phyloP scores from a whole-genome alignment of 2,329 filamentous ascomycete species.

The Fusarium humuli region DNA sequence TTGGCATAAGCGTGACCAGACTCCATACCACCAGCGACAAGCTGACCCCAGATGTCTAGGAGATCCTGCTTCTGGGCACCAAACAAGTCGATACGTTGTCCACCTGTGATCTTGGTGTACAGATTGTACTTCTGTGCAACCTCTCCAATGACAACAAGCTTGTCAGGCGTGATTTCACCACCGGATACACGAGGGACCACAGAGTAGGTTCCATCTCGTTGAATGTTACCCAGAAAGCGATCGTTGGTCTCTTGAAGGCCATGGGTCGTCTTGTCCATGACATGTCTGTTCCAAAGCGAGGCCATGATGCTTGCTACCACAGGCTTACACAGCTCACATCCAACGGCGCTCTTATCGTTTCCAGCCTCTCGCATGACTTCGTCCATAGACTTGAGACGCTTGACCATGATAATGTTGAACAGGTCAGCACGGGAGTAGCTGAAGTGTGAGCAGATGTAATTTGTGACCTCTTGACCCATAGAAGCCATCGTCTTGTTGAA shows the following conservation, averaged over 20 bases:
- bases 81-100: constrained; percentile 93
- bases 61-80: constrained; percentile 90
- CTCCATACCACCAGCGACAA: constrained; percentile 88
- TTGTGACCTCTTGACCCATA: constrained; percentile 88
- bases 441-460: constrained; percentile 88
- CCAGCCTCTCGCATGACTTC: constrained; percentile 85
- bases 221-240: constrained; percentile 87
- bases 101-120: constrained; percentile 93
- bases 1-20: constrained; percentile 93
- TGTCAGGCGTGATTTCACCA: constrained; percentile 89
- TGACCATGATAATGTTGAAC: constrained; percentile 90
- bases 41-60: constrained; percentile 80
- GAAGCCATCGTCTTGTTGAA: constrained; percentile 89
- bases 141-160: constrained; percentile 83
- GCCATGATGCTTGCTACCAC: constrained; percentile 83
- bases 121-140: constrained; percentile 86
- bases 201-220: constrained; percentile 90
- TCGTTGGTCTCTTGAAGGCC: constrained; percentile 94
- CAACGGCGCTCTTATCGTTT: constrained; percentile 76
- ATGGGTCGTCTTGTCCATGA: constrained; percentile 77
- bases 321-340: constrained; percentile 90
- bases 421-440: constrained; percentile 85
- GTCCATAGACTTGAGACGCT: constrained; percentile 76
- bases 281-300: constrained; percentile 84
- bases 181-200: constrained; percentile 85